Evolutionary conservation across 495 filamentous ascomycete genomes (phyloP), one percentile per base, ranked within the genome.

Genomic region (Coniosporium apollinis): DNA sequence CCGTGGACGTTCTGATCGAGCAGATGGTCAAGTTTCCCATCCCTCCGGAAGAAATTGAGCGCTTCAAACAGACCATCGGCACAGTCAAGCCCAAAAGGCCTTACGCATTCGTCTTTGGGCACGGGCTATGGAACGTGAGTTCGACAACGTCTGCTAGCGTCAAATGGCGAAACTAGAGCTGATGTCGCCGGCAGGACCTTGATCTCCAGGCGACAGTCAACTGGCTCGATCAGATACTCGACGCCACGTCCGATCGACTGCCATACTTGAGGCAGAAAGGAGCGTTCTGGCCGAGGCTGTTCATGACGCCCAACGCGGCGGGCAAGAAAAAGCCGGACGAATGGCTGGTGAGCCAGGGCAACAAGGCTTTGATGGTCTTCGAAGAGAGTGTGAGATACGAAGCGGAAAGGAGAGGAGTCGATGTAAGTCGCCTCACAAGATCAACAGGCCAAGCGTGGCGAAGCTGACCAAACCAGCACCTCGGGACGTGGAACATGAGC

Each of bases 401-500:
- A 22, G 58, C 51, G 7, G 45, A 38, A 10, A 56, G 53, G 42
- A 58, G 55, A 33, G 55, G 59, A 13, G 42, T 66, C 16, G 65
- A 67, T 40, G 59, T 64, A 46, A n/a, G n/a, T n/a, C n/a, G n/a
- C n/a, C n/a, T n/a, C n/a, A n/a, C n/a, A n/a, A n/a, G n/a, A n/a
- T n/a, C n/a, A n/a, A n/a, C n/a, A n/a, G n/a, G n/a, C n/a, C n/a
- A n/a, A n/a, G n/a, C n/a, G n/a, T n/a, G n/a, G n/a, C n/a, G n/a
- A n/a, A n/a, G n/a, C n/a, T n/a, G n/a, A n/a, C n/a, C n/a, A n/a
- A n/a, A n/a, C n/a, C n/a, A n/a, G n/a, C n/a, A n/a, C n/a, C 47
- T 69, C 33, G 65, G 65, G 26, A 69, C 65, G 22, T 69, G 63
- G 62, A 67, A 69, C 38, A 64, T 64, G 60, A 65, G 57, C 37